Evolutionary conservation across 305 asterid species (phyloP).

Genomic region (Fraxinus sp.): DNA sequence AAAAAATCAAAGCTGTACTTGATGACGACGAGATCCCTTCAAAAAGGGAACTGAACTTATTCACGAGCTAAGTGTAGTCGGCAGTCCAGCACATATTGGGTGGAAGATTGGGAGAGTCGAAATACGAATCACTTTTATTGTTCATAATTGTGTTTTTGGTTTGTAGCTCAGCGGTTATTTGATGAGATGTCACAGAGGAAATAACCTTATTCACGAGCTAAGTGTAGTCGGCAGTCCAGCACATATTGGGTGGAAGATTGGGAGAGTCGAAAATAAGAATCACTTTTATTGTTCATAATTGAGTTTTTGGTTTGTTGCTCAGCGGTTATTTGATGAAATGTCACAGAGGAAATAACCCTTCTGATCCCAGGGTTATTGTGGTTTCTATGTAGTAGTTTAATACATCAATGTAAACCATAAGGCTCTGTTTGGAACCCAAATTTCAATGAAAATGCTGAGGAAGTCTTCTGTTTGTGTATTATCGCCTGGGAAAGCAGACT

Average conservation of each 20-base stretch:
- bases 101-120: neutral
- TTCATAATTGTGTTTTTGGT: neutral
- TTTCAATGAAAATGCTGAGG: neutral
- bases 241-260: neutral
- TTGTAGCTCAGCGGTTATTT: neutral
- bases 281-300: neutral
- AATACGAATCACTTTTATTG: neutral
- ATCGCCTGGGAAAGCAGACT: neutral
- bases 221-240: neutral
- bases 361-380: neutral
- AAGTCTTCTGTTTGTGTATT: neutral
- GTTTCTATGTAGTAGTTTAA: neutral
- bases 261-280: neutral
- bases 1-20: neutral
- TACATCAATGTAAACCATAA: neutral
- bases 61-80: neutral
- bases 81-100: neutral
- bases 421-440: neutral
- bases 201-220: neutral
- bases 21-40: neutral
- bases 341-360: neutral
- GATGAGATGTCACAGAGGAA: neutral
- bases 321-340: neutral
- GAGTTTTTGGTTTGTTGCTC: neutral
- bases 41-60: neutral